phyloP scores from a whole-genome alignment of 768 basidiomycete species.

The Jaapia argillacea region DNA sequence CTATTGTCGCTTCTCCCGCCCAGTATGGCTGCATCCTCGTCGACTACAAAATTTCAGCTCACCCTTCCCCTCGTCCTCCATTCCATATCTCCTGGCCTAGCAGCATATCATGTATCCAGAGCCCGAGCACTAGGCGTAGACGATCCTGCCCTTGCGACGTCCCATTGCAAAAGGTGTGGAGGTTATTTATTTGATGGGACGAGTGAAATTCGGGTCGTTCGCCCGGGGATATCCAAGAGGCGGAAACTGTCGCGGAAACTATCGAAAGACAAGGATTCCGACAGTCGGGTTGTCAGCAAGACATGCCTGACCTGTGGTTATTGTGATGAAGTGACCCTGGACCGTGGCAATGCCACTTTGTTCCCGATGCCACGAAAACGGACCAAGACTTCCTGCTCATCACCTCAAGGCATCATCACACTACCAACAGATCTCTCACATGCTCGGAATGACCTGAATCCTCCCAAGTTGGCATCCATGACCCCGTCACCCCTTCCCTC shows the following conservation, averaged over 20 bases:
- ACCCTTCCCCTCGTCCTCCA: conserved; percentile 39
- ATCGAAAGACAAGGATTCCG: too few relatives aligned
- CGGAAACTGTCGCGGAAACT: conserved; percentile 1
- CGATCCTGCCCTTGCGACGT: conserved; percentile 11
- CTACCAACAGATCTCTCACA: conserved; percentile 4
- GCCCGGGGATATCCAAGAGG: conserved; percentile 17
- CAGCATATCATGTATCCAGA: conserved; percentile 50
- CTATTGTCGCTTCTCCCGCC: neutral
- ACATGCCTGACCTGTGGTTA: conserved; percentile 19
- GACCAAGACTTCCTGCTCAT: conserved; percentile 1
- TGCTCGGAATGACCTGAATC: too few relatives aligned
- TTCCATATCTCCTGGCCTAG: conserved; percentile 42
- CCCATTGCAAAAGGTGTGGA: conserved; percentile 47
- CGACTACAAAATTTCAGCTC: conserved; percentile 35
- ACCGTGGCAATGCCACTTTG: conserved; percentile 7
- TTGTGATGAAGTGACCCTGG: conserved; percentile 15
- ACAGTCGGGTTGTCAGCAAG: conserved; percentile 11
- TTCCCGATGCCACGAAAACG: too few relatives aligned
- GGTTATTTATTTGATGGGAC: conserved; percentile 31
- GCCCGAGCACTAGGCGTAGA: conserved; percentile 18
- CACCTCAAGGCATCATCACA: neutral
- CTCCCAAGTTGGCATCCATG: neutral
- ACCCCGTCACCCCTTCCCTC: neutral
- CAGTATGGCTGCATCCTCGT: conserved; percentile 2
- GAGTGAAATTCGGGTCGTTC: conserved; percentile 24